Conservation (phyloP, 2,329 filamentous ascomycete species). For the Aureobasidium sp. region DNA sequence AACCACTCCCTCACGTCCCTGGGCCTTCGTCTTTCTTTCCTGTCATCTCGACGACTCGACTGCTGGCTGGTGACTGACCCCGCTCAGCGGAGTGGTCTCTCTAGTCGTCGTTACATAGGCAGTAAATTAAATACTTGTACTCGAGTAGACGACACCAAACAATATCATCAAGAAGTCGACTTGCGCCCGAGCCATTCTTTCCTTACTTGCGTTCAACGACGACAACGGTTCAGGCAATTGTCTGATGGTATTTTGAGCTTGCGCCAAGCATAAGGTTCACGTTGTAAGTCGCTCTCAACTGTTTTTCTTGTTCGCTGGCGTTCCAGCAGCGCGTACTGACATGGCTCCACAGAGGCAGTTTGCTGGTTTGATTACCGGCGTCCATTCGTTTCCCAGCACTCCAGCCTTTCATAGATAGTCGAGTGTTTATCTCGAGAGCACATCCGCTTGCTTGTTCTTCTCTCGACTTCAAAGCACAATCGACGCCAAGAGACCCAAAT, state of each 20-base stretch:
- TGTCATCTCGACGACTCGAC: not conserved
- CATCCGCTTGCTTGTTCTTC: not conserved
- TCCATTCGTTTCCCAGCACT: conserved; percentile 34
- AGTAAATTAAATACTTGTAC: conserved; percentile 11
- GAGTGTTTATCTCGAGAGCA: not conserved
- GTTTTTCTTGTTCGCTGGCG: not conserved
- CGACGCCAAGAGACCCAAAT: not conserved
- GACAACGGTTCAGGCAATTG: not conserved
- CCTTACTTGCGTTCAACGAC: not conserved
- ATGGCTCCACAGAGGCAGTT: not conserved
- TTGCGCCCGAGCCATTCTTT: not conserved
- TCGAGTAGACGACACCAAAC: conserved; percentile 7
- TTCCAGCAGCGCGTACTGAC: not conserved
- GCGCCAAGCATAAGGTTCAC: conserved; percentile 5
- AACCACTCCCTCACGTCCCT: not conserved
- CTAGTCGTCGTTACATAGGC: conserved; percentile 12
- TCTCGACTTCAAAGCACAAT: not conserved
- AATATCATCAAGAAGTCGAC: conserved; percentile 4
- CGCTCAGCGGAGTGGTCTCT: not conserved
- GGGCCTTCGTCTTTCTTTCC: not conserved
- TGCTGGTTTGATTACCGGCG: conserved; percentile 31
- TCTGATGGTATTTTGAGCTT: conserved; percentile 3
- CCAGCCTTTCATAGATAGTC: not conserved
- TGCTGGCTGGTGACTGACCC: conserved; percentile 11
- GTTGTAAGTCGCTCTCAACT: conserved; percentile 3